A percentile compares a stretch with the other conserved stretches of the same genome.
Conservation (phyloP, 2,329 filamentous ascomycete species). For the Xylariales sp. region DNA sequence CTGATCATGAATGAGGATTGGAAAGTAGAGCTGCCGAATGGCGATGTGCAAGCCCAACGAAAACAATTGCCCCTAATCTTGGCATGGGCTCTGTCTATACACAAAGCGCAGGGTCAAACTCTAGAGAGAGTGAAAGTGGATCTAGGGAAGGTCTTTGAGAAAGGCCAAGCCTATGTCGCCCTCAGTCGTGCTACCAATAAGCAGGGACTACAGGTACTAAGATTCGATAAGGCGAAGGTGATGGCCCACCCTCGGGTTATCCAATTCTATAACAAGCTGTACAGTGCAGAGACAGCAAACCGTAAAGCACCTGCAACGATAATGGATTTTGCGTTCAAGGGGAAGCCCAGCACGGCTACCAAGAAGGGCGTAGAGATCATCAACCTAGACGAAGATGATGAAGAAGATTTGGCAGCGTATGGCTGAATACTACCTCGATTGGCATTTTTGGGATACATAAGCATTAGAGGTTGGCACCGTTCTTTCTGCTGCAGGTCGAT, state of each 20-base stretch:
- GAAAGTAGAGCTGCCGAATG: conserved; percentile 96
- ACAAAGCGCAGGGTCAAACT: conserved; percentile 96
- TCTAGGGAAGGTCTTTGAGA: conserved; percentile 88
- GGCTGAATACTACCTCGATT: no score
- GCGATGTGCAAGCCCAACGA: conserved; percentile 86
- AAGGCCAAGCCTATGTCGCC: conserved; percentile 95
- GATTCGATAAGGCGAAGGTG: conserved; percentile 86
- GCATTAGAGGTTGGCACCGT: no score
- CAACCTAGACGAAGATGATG: conserved; percentile 45
- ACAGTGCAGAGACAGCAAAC: conserved; percentile 60
- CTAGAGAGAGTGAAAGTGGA: conserved; percentile 93
- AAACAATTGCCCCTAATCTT: conserved; percentile 82
- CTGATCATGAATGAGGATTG: conserved; percentile 85
- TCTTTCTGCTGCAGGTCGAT: no score
- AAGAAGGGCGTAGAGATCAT: conserved; percentile 12
- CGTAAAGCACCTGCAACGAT: conserved; percentile 27
- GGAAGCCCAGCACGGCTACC: conserved; percentile 12
- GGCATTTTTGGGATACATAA: no score
- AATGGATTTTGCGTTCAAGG: conserved; percentile 34
- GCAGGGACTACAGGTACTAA: conserved; percentile 78
- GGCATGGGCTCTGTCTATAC: conserved; percentile 94
- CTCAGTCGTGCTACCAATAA: conserved; percentile 89
- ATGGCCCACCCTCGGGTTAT: conserved; percentile 89
- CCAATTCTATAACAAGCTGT: conserved; percentile 79
- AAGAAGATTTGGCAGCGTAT: conserved; percentile 38